phyloP scores from a whole-genome alignment of 768 basidiomycete genomes.

The Austroboletus eburneus region DNA sequence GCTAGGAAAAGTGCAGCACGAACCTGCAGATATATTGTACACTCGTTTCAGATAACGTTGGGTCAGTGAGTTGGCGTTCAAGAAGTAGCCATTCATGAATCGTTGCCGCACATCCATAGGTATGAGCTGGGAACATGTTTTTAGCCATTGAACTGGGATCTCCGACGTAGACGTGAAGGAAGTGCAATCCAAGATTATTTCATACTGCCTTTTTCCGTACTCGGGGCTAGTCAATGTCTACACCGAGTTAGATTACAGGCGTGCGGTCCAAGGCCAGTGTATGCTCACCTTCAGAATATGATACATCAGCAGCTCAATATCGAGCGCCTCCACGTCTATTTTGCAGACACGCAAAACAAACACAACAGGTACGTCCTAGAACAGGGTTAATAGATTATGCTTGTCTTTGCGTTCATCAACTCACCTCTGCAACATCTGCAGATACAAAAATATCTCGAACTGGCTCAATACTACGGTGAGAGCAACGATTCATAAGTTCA shows the following conservation, averaged over 20 bases:
- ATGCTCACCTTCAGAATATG: slow-evolving; percentile 66
- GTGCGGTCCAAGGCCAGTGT: background rate
- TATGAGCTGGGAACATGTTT: slow-evolving; percentile 70
- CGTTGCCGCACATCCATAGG: slow-evolving; percentile 64
- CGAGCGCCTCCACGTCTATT: slow-evolving; percentile 75
- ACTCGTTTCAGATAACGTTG: slow-evolving; percentile 73
- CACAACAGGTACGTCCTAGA: slow-evolving; percentile 41
- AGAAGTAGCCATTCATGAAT: slow-evolving; percentile 58
- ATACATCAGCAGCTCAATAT: slow-evolving; percentile 73
- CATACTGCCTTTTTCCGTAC: slow-evolving; percentile 51
- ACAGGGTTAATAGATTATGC: slow-evolving; percentile 1
- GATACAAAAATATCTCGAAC: slow-evolving; percentile 67
- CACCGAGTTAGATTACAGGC: background rate
- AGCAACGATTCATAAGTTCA: slow-evolving; percentile 62
- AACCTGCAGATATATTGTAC: slow-evolving; percentile 63
- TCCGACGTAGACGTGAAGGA: slow-evolving; percentile 71
- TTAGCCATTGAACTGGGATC: slow-evolving; percentile 77
- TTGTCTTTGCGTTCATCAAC: slow-evolving; percentile 5
- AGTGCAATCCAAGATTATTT: slow-evolving; percentile 80
- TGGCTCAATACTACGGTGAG: slow-evolving; percentile 53
- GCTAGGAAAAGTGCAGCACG: slow-evolving; percentile 9
- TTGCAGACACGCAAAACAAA: slow-evolving; percentile 65
- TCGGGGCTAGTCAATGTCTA: slow-evolving; percentile 51
- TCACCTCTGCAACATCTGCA: slow-evolving; percentile 44
- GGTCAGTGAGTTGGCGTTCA: slow-evolving; percentile 70